Base-by-base conservation (phyloP, 2,329 filamentous ascomycete genomes). In the Aspergillus sp. region DNA sequence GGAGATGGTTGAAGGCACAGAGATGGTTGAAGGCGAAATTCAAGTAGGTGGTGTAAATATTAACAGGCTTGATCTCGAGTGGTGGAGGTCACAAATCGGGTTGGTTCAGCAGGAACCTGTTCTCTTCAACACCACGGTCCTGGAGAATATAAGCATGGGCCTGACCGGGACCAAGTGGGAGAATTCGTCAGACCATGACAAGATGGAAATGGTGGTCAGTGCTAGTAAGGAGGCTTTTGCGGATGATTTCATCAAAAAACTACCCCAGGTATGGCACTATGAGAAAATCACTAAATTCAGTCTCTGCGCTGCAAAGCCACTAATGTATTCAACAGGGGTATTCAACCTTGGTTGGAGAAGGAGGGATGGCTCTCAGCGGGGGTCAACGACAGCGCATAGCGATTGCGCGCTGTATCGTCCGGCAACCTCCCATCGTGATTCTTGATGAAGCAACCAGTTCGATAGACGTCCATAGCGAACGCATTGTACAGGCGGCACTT, bases 331-430 rank as follows among this genome's bases (percentile, higher is more conserved):
- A 6, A 0, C 89, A 98, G 64, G 89, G 90, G 2, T 98, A 98
- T 67, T 85, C 96, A 63, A 98, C 95, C 0, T 87, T 96, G 63
- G 93, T 98, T 15, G 95, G 95, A 56, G 92, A 98, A 74, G 88
- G 93, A 61, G 95, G 95, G 8, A 96, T 96, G 70, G 78, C 96
- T 51, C 82, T 99, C 6, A 96, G 91, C 55, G 95, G 95, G 71
- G 95, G 95, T 32, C 95, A 99, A 76, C 96, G 96, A 74, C 95
- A 98, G 76, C 90, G 95, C 65, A 95, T 98, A 68, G 92, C 93
- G 12, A 97, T 98, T 74, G 92, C 93, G 6, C 84, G 92, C 68
- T 93, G 93, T 38, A 85, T 97, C 55, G 91, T 97, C 26, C 93
- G 89, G 15, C 90, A 97, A 65, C 93, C 93, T 0, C 96, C 93